Evolutionary conservation across 345 rosid species (phyloP).

Genomic region (Populus alba): DNA sequence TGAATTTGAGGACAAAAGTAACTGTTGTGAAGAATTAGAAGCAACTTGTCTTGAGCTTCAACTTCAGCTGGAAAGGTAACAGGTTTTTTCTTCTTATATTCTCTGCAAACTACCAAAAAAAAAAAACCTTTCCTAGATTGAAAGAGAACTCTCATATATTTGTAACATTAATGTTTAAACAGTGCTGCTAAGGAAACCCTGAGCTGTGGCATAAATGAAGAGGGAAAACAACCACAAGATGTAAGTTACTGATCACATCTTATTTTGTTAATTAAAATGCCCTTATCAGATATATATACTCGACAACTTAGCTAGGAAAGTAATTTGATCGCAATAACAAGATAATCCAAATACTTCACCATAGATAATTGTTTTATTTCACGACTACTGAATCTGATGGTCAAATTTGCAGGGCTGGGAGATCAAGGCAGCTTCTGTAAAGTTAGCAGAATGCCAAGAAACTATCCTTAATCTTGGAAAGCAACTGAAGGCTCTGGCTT

Average conservation of each 20-base stretch:
- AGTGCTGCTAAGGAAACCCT: conserved; percentile 60
- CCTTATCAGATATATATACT: background rate
- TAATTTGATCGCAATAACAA: background rate
- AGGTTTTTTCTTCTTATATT: background rate
- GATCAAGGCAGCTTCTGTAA: conserved; percentile 63
- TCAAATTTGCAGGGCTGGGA: conserved; percentile 57
- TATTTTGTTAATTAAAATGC: background rate
- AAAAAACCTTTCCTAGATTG: background rate
- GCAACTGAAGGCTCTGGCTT: conserved; percentile 69
- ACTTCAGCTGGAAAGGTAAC: conserved; percentile 84
- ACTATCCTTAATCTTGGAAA: conserved; percentile 69
- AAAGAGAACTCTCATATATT: conserved; percentile 12
- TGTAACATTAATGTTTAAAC: conserved; percentile 14
- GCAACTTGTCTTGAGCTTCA: conserved; percentile 88
- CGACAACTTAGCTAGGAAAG: background rate
- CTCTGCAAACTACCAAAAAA: background rate
- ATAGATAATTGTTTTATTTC: background rate
- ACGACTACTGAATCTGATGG: conserved; percentile 7
- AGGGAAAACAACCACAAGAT: conserved; percentile 42
- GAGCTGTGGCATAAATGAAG: conserved; percentile 31
- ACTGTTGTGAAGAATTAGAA: conserved; percentile 83
- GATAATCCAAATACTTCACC: background rate
- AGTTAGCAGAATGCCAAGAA: conserved; percentile 87
- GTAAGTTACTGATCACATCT: conserved; percentile 45
- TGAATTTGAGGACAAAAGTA: conserved; percentile 74